Evolutionary conservation across 2,329 filamentous ascomycete genomes (phyloP).

Genomic region (Alternaria sp.): DNA sequence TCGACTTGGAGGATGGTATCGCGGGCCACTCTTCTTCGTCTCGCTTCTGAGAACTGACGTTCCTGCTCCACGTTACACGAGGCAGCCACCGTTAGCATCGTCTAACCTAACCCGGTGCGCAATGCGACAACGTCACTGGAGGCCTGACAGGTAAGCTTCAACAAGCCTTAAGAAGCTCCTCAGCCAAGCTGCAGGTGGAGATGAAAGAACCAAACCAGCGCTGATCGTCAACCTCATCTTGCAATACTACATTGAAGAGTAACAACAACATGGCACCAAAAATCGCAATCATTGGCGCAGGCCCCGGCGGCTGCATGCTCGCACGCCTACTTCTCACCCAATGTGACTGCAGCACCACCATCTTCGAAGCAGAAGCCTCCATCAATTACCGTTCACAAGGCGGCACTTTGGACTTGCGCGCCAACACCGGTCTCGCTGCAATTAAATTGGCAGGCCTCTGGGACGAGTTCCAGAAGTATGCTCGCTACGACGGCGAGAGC

Average conservation of each 20-base stretch:
- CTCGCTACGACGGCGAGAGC: slow-evolving; percentile 54
- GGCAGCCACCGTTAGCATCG: background rate
- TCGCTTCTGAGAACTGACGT: background rate
- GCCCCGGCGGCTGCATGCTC: slow-evolving; percentile 58
- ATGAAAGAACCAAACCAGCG: background rate
- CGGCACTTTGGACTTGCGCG: slow-evolving; percentile 62
- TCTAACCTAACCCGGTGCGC: background rate
- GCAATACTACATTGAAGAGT: background rate
- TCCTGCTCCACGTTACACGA: background rate
- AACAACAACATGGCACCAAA: slow-evolving; percentile 20
- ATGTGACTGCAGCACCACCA: slow-evolving; percentile 51
- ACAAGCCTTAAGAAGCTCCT: background rate
- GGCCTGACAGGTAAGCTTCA: background rate
- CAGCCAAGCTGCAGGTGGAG: background rate
- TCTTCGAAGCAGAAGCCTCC: slow-evolving; percentile 55
- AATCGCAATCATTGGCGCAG: slow-evolving; percentile 50
- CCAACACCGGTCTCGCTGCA: slow-evolving; percentile 58
- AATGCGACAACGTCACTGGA: background rate
- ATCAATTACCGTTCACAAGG: slow-evolving; percentile 40
- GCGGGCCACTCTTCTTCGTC: background rate
- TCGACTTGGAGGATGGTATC: background rate
- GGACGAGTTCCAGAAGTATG: slow-evolving; percentile 54
- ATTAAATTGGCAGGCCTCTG: slow-evolving; percentile 58
- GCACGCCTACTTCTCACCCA: slow-evolving; percentile 59
- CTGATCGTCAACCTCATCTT: background rate